Percentiles rank a stretch among this genome's conserved stretches.
Evolutionary conservation across 768 basidiomycete genomes (phyloP).

Genomic region (Tylopilus balloui): DNA sequence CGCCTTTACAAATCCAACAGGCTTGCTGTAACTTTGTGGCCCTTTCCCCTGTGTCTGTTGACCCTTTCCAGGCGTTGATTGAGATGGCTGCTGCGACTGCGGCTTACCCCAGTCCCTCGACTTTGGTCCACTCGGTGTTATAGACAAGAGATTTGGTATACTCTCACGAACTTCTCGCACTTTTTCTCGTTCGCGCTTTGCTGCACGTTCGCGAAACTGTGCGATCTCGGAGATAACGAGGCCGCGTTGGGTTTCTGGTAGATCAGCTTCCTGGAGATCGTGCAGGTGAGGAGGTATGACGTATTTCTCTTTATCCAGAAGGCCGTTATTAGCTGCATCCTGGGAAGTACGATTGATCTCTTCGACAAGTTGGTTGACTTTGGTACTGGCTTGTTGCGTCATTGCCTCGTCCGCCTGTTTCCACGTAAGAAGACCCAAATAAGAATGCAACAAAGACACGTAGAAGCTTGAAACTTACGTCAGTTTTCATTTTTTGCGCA

Average conservation of each 20-base stretch:
- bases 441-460: not conserved
- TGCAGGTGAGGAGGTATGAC: slow-evolving; percentile 94
- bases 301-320: slow-evolving; percentile 80
- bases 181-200: slow-evolving; percentile 88
- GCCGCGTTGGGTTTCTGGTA: slow-evolving; percentile 89
- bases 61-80: slow-evolving; percentile 34
- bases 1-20: slow-evolving; percentile 79
- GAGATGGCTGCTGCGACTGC: slow-evolving; percentile 33
- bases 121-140: slow-evolving; percentile 67
- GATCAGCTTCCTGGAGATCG: slow-evolving; percentile 93
- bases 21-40: slow-evolving; percentile 72
- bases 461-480: slow-evolving; percentile 48
- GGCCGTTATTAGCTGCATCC: slow-evolving; percentile 70
- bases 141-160: slow-evolving; percentile 41
- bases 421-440: no score
- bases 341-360: slow-evolving; percentile 71
- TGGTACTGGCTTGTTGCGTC: slow-evolving; percentile 56
- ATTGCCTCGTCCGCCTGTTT: slow-evolving; percentile 67
- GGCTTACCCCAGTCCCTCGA: slow-evolving; percentile 73
- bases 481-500: slow-evolving; percentile 71
- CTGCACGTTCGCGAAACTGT: slow-evolving; percentile 90
- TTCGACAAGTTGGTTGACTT: slow-evolving; percentile 58
- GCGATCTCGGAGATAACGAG: slow-evolving; percentile 96
- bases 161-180: slow-evolving; percentile 67
- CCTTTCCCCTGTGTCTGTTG: slow-evolving; percentile 59